These are phyloP conservation scores for Monilinia polystroma DNA, from an alignment of 2,329 filamentous ascomycete genomes.

Conservation along the genomic window DNA sequence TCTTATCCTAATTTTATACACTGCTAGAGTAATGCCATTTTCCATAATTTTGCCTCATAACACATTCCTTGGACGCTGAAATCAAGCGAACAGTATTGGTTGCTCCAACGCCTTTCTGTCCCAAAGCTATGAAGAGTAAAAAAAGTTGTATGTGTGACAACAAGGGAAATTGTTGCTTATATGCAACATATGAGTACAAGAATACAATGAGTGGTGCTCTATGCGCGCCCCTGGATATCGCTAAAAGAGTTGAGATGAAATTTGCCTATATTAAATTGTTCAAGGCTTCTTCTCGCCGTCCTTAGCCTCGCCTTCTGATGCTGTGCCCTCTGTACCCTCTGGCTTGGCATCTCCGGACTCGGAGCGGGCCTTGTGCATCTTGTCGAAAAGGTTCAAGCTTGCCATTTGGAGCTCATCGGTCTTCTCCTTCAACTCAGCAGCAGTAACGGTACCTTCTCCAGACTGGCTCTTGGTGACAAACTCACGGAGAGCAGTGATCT, in stretches of 20 bases:
- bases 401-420: constrained; percentile 96
- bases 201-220: constrained; percentile 40
- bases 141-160: constrained; percentile 38
- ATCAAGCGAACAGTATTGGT: constrained; percentile 36
- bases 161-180: constrained; percentile 39
- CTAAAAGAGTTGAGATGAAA: constrained; percentile 35
- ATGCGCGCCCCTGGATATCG: constrained; percentile 38
- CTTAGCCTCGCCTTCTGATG: constrained; percentile 71
- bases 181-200: constrained; percentile 42
- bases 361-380: constrained; percentile 95
- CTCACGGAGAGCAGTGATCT: constrained; percentile 82
- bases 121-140: constrained; percentile 40
- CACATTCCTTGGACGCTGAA: constrained; percentile 35
- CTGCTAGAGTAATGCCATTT: constrained; percentile 36
- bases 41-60: constrained; percentile 35
- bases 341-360: constrained; percentile 58
- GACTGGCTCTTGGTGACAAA: constrained; percentile 92
- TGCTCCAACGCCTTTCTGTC: constrained; percentile 40
- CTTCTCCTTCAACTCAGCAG: constrained; percentile 96
- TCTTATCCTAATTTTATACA: constrained; percentile 48
- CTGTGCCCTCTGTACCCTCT: constrained; percentile 46
- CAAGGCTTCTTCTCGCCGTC: constrained; percentile 62
- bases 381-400: constrained; percentile 95
- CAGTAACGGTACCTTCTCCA: constrained; percentile 81
- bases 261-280: constrained; percentile 39